These are phyloP conservation scores for Amanita rubescens DNA, from an alignment of 768 basidiomycete genomes.

Conservation along the genomic window DNA sequence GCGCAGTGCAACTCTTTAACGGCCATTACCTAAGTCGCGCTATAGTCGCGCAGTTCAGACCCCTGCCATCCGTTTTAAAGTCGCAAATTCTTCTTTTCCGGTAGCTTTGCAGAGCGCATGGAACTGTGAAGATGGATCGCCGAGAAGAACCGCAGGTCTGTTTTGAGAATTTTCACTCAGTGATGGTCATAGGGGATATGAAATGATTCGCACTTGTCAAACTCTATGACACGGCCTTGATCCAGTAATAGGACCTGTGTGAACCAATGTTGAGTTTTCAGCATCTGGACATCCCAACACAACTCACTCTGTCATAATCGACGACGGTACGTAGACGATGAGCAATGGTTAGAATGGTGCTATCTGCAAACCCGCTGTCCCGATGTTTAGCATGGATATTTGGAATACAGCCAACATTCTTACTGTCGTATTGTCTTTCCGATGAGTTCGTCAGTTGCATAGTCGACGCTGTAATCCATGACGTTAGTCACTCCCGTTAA, in stretches of 20 bases:
- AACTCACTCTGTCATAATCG: slow-evolving; percentile 28
- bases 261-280: background rate
- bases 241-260: slow-evolving; percentile 69
- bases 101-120: slow-evolving; percentile 66
- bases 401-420: slow-evolving; percentile 20
- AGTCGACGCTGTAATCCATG: slow-evolving; percentile 51
- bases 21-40: too few species aligned
- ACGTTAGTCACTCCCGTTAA: slow-evolving; percentile 3
- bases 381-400: background rate
- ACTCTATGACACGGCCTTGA: slow-evolving; percentile 72
- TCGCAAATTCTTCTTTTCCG: slow-evolving; percentile 62
- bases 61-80: slow-evolving; percentile 62
- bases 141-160: slow-evolving; percentile 49
- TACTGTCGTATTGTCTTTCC: slow-evolving; percentile 75
- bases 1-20: too few species aligned
- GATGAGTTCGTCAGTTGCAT: slow-evolving; percentile 85
- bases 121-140: slow-evolving; percentile 53
- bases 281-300: background rate
- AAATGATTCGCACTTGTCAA: slow-evolving; percentile 39
- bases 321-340: slow-evolving; percentile 76
- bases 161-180: background rate
- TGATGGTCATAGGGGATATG: background rate
- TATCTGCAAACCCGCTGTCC: slow-evolving; percentile 66
- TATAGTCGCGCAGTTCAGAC: background rate
- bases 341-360: slow-evolving; percentile 82